Base-by-base conservation (phyloP, 768 basidiomycete species). In the Kwoniella sp. region DNA sequence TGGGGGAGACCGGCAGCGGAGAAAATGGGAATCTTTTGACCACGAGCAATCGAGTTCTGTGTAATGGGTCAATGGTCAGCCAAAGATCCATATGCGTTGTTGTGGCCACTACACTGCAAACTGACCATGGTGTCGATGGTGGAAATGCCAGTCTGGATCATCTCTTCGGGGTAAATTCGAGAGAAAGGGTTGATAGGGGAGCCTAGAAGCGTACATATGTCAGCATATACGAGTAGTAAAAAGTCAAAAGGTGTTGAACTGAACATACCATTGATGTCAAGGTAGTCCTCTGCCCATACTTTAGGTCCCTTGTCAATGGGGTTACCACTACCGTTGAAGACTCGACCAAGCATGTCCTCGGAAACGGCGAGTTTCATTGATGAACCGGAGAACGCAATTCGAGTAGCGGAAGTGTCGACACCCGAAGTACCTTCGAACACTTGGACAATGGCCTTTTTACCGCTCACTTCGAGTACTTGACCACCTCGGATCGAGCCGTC, bases 61-160 rank as follows among this genome's bases (percentile, higher is more conserved):
- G 7, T 5, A 30, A 22, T 55, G 17, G 7, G 55, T n/a, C 62
- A n/a, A n/a, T 36, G 17, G 19, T 47, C 33, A 33, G 33, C 46
- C 19, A 29, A 10, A 26, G 25, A 6, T 26, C 13, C 33, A 33
- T 13, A 13, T 5, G 33, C 33, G 33, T 33, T 33, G n/a, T n/a
- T n/a, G n/a, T n/a, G n/a, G n/a, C 13, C 33, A 13, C 13, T 33
- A 33, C 5, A 13, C 5, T 17, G n/a, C 2, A 12, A 12, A 62
- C 71, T 21, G 44, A 73, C 70, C 80, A 81, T 81, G 40, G 77
- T 78, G 64, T 81, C 79, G 60, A 81, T 80, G n/a, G 96, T 99
- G 48, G 96, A 99, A 76, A 98, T 98, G 82, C 96, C 96, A 36
- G 96, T 99, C 82, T 99, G 96, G 68, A 99, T 98, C 96, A 99